These are phyloP conservation scores for Radiomyces spectabilis DNA, from an alignment of 192 early-diverging fungal species.

Conservation along the genomic window DNA sequence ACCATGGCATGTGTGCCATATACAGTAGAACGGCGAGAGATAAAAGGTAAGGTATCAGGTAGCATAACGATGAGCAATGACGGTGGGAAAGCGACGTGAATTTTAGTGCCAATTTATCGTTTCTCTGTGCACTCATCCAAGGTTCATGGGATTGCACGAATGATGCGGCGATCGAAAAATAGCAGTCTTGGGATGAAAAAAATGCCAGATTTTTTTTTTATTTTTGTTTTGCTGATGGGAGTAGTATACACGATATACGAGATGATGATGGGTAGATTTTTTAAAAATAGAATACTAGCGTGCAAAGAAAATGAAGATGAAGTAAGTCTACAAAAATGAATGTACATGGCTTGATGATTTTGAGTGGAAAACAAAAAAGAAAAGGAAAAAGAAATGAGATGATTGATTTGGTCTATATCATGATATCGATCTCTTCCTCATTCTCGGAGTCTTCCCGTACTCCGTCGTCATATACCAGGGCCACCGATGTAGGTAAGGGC, in stretches of 20 bases:
- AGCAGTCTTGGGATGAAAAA: not conserved
- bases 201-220: no score
- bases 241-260: not conserved
- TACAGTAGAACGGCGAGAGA: slow-evolving; percentile 43
- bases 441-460: slow-evolving; percentile 9
- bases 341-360: no score
- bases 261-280: not conserved
- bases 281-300: not conserved
- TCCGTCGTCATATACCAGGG: not conserved
- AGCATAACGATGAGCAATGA: no score
- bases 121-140: no score
- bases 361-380: not conserved
- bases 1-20: slow-evolving; percentile 61
- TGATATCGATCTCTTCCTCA: slow-evolving; percentile 34
- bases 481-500: not conserved
- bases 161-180: not conserved
- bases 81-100: no score
- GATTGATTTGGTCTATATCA: slow-evolving; percentile 6
- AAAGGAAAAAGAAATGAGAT: not conserved
- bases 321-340: not conserved
- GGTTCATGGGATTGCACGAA: no score
- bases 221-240: not conserved
- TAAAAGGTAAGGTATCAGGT: slow-evolving; percentile 23
- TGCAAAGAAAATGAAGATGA: not conserved
- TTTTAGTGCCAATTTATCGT: no score